Percentiles rank a stretch among this genome's conserved stretches.
Evolutionary conservation across 2,329 filamentous ascomycete genomes (phyloP).

Genomic region (Xylariomycetidae sp.): DNA sequence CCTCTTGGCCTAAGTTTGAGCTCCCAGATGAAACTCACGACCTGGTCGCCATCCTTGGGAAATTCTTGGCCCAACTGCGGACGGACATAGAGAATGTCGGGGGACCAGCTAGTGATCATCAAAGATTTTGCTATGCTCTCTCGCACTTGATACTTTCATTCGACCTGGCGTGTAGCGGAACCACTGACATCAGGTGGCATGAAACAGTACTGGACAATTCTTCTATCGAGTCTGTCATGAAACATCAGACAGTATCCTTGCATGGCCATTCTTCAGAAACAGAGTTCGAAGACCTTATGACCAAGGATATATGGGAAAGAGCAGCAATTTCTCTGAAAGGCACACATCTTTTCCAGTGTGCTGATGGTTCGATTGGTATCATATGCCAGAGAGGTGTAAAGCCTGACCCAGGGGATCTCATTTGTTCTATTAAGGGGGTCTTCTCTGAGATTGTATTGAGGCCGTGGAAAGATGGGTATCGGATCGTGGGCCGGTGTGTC

Average conservation of each 20-base stretch:
- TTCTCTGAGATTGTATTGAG: slow-evolving; percentile 7
- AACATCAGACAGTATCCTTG: no score
- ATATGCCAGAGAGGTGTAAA: slow-evolving; percentile 3
- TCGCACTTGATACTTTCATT: slow-evolving; percentile 6
- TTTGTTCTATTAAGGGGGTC: slow-evolving; percentile 8
- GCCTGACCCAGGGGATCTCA: slow-evolving; percentile 3
- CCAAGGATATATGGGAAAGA: neutral
- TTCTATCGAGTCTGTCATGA: no score
- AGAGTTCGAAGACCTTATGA: no score
- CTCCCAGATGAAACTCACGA: neutral
- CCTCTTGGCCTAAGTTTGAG: slow-evolving; percentile 1
- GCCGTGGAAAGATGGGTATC: slow-evolving; percentile 1
- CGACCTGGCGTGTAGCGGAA: slow-evolving; percentile 1
- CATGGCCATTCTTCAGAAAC: no score
- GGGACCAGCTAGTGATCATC: neutral
- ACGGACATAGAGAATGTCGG: neutral
- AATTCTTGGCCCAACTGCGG: slow-evolving; percentile 4
- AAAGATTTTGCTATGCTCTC: slow-evolving; percentile 4
- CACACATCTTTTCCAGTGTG: slow-evolving; percentile 3
- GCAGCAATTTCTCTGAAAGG: neutral
- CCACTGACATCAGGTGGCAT: slow-evolving; percentile 3
- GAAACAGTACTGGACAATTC: neutral
- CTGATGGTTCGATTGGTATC: slow-evolving; percentile 7
- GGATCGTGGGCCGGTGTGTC: slow-evolving; percentile 6
- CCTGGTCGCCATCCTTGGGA: neutral